Percentiles rank a stretch among this genome's conserved stretches.
Conservation (phyloP, 257 asterid species). For the Solanum medicagineum region DNA sequence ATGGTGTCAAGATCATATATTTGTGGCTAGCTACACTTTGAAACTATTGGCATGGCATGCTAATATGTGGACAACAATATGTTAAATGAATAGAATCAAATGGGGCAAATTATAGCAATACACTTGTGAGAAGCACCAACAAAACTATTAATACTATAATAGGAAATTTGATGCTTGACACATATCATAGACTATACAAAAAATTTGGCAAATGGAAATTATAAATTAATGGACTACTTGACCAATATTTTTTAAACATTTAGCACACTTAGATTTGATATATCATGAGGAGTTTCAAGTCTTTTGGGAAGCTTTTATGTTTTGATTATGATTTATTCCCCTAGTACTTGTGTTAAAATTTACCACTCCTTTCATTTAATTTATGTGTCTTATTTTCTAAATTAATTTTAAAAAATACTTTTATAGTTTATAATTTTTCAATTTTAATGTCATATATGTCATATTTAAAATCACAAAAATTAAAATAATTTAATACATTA, state of each 20-base stretch:
- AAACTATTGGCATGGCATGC: not conserved
- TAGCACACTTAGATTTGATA: not conserved
- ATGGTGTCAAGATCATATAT: not conserved
- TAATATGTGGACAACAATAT: not conserved
- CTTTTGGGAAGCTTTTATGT: not conserved
- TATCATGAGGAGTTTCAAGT: not conserved
- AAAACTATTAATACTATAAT: not conserved
- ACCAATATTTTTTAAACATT: not conserved
- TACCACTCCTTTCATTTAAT: not conserved
- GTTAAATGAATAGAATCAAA: not conserved
- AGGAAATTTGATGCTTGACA: not conserved
- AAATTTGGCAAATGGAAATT: not conserved
- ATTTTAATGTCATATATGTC: too few species aligned
- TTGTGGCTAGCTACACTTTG: not conserved
- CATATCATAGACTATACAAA: not conserved
- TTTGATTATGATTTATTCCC: not conserved
- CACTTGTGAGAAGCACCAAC: not conserved
- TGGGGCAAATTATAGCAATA: not conserved
- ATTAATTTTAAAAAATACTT: too few species aligned
- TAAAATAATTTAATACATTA: too few species aligned
- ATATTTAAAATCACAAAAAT: too few species aligned
- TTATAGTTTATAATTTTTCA: too few species aligned
- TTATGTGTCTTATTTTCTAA: not conserved
- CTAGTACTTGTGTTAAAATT: not conserved
- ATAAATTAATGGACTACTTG: not conserved